phyloP scores from a whole-genome alignment of 768 basidiomycete genomes.

The Favolaschia claudopus region DNA sequence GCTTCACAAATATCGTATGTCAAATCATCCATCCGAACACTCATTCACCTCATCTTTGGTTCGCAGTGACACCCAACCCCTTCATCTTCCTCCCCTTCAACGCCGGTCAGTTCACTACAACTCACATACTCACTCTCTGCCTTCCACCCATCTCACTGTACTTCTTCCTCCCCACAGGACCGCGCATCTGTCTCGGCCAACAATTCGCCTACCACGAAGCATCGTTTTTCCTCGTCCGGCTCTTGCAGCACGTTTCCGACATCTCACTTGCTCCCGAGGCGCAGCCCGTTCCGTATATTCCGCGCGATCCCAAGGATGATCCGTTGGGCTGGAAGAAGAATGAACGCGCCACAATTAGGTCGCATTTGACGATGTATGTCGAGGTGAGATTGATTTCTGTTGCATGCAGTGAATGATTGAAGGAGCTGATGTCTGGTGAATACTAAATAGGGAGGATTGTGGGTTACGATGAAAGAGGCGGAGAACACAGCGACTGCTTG shows the following conservation, averaged over 20 bases:
- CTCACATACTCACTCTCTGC: too few species aligned
- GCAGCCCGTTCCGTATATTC: constrained; percentile 47
- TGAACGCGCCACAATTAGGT: constrained; percentile 54
- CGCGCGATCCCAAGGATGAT: constrained; percentile 34
- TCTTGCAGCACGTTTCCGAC: constrained; percentile 60
- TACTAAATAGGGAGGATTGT: constrained; percentile 38
- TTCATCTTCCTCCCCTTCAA: constrained; percentile 61
- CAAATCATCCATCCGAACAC: constrained; percentile 57
- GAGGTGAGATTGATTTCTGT: constrained; percentile 39
- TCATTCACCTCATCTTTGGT: neutral
- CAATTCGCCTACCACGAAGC: constrained; percentile 73
- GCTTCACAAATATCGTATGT: constrained; percentile 58
- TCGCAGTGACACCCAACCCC: constrained; percentile 18
- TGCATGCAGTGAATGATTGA: neutral
- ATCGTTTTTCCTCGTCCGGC: constrained; percentile 66
- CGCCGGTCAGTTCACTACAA: constrained; percentile 41
- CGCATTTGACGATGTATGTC: constrained; percentile 63
- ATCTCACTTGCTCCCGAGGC: constrained; percentile 53
- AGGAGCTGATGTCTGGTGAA: neutral
- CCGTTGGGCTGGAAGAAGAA: constrained; percentile 44
- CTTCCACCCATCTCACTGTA: neutral
- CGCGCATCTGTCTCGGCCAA: constrained; percentile 58
- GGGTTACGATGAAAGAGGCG: constrained; percentile 43
- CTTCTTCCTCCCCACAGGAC: constrained; percentile 23
- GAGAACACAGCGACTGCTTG: too few species aligned